Conservation (phyloP, 2,329 filamentous ascomycete species). For the Calonectria leucothoes region DNA sequence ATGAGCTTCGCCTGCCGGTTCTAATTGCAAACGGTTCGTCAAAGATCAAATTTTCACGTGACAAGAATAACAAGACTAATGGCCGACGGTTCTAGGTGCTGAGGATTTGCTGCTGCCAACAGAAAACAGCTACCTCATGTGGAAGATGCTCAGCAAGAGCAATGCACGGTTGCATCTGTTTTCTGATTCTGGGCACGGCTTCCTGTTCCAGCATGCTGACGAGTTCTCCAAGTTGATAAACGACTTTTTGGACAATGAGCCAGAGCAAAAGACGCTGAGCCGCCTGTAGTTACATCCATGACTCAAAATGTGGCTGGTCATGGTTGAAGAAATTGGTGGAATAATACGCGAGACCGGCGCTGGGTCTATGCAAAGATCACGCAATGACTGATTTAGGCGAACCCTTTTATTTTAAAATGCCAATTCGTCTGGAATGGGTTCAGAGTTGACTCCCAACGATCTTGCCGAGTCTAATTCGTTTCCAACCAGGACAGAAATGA, state of each 20-base stretch:
- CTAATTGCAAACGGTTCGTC: slow-evolving; percentile 53
- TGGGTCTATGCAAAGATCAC: too few species aligned
- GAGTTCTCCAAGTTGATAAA: slow-evolving; percentile 48
- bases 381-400: too few species aligned
- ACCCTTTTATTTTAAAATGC: too few species aligned
- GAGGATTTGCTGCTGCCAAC: slow-evolving; percentile 50
- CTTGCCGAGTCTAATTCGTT: too few species aligned
- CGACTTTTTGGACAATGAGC: slow-evolving; percentile 41
- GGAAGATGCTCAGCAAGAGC: slow-evolving; percentile 47
- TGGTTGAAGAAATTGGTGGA: neutral
- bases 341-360: too few species aligned
- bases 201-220: slow-evolving; percentile 49
- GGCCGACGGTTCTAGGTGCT: slow-evolving; percentile 42
- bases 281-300: neutral
- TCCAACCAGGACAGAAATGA: too few species aligned
- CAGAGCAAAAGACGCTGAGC: slow-evolving; percentile 8
- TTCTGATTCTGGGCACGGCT: slow-evolving; percentile 51
- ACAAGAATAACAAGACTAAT: neutral
- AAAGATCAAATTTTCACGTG: accelerated
- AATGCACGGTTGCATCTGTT: slow-evolving; percentile 49
- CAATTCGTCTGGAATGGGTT: too few species aligned
- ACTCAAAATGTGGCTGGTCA: neutral
- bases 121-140: slow-evolving; percentile 53
- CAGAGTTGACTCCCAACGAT: too few species aligned
- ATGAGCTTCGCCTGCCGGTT: slow-evolving; percentile 49